Evolutionary conservation across 345 rosid species (phyloP), one percentile per base, ranked within the genome.

Genomic region (Dipteronia dyeriana): DNA sequence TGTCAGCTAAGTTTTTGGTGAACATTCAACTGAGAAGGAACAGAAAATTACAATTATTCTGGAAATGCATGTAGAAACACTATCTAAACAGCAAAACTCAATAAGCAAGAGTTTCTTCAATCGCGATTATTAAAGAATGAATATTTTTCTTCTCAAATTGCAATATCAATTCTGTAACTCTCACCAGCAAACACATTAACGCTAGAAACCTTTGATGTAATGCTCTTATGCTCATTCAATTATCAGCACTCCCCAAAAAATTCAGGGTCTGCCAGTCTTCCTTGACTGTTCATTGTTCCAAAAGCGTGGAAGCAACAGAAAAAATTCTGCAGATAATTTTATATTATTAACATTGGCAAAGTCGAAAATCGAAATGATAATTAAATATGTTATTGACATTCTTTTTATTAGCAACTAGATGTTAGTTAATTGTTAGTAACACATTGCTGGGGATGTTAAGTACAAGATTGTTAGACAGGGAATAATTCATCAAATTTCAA

Each of bases 301-400:
- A 26, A 14, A 45, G 13, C 14, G 4, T 19, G 13, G 22, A 63
- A 61, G 74, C 54, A 64, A 19, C 22, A 0, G 0, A 38, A 5
- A 67, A 14, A 39, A 41, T 45, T 65, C 81, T 82, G 81, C 73
- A 78, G 41, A 41, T 54, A 68, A 73, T 73, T 65, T n/a, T 13
- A 5, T 31, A 69, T 17, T 4, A 14, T 61, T 14, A 25, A 66
- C 34, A 31, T 31, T 31, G n/a, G 19, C 5, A 1, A 16, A 31
- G 23, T 68, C 1, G 16, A 1, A 16, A 31, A 14, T 68, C 1
- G 16, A 20, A 63, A 63, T 26, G 14, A 26, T 3, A 3, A 38
- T 49, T 19, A 19, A 7, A 39, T 45, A 10, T 45, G 49, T 45
- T 10, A 10, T 45, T 45, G 49, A 45, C 49, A n/a, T 38, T 39